A percentile compares a stretch with the other conserved stretches of the same genome.
phyloP scores from a whole-genome alignment of 148 eudicot species.

The Silene conica region DNA sequence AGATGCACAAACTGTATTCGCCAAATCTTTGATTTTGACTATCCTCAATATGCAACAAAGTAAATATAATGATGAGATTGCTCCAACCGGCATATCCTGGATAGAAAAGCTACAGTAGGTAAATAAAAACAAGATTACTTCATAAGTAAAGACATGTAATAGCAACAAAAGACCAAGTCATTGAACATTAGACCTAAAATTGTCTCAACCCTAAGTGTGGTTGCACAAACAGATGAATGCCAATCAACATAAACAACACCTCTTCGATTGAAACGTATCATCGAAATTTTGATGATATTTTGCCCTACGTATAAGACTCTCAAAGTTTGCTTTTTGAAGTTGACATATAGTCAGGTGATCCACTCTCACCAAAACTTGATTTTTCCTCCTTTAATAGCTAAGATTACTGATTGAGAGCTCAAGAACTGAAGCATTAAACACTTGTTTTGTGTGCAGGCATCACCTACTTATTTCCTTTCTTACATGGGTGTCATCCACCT shows the following conservation, averaged over 20 bases:
- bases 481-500: too few relatives aligned
- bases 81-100: slow-evolving; percentile 61
- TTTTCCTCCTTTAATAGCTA: background rate
- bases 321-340: background rate
- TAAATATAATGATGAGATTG: slow-evolving; percentile 69
- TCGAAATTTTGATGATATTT: background rate
- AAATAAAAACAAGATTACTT: slow-evolving; percentile 31
- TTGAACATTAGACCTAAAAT: background rate
- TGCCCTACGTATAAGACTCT: background rate
- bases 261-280: too few relatives aligned
- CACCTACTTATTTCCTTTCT: too few relatives aligned
- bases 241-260: background rate
- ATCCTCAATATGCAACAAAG: slow-evolving; percentile 89
- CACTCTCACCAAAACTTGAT: background rate
- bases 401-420: background rate
- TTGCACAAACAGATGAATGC: background rate
- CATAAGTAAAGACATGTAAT: slow-evolving; percentile 16
- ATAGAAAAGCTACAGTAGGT: slow-evolving; percentile 39
- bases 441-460: background rate
- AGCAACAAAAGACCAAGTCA: background rate
- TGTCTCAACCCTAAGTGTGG: background rate
- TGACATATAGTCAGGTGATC: background rate
- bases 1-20: slow-evolving; percentile 79
- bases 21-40: slow-evolving; percentile 91
- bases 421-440: background rate